Evolutionary conservation across 2,329 filamentous ascomycete species (phyloP).

Genomic region (Fusarium illudens): DNA sequence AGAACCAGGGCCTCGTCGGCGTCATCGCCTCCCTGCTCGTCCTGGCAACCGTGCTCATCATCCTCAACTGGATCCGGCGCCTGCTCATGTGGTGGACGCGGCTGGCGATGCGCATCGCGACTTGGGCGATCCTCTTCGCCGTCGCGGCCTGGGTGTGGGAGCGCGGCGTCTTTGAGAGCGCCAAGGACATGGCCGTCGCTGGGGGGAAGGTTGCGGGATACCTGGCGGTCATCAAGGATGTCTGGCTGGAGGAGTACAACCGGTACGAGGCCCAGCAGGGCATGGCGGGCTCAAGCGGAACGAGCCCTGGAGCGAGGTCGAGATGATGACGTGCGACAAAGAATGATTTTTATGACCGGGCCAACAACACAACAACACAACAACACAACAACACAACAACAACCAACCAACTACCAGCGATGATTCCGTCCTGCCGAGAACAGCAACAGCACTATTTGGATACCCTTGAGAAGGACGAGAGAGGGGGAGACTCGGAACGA

Average conservation of each 20-base stretch:
- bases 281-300: slow-evolving; percentile 30
- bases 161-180: slow-evolving; percentile 71
- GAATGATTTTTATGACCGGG: slow-evolving; percentile 8
- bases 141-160: slow-evolving; percentile 67
- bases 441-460: slow-evolving; percentile 20
- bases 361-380: neutral
- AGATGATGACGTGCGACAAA: slow-evolving; percentile 10
- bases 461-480: slow-evolving; percentile 16
- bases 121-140: slow-evolving; percentile 69
- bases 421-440: neutral
- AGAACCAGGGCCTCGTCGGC: slow-evolving; percentile 47
- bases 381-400: neutral
- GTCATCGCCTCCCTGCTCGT: slow-evolving; percentile 46
- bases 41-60: slow-evolving; percentile 65
- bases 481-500: neutral
- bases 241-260: slow-evolving; percentile 67
- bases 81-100: slow-evolving; percentile 80
- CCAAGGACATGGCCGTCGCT: slow-evolving; percentile 63
- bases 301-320: slow-evolving; percentile 30
- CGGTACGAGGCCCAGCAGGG: slow-evolving; percentile 61
- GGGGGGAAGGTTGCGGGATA: slow-evolving; percentile 57
- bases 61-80: slow-evolving; percentile 76
- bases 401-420: neutral
- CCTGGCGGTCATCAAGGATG: slow-evolving; percentile 57
- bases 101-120: slow-evolving; percentile 68